Base-by-base conservation (phyloP, 495 filamentous ascomycete genomes). In the Penicillium dipodomyicola region DNA sequence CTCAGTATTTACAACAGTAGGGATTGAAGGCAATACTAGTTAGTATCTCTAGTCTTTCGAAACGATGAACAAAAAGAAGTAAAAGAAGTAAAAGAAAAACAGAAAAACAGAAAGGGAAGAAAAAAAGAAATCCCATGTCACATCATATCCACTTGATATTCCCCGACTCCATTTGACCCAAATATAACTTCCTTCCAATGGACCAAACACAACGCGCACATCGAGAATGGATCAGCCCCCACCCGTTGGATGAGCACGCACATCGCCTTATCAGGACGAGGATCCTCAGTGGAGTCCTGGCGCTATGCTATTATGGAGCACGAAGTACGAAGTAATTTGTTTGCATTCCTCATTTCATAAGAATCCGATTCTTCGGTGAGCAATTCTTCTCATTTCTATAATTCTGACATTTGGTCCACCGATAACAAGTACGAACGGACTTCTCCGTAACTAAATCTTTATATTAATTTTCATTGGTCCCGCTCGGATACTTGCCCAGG, bases 91-190 rank as follows among this genome's bases (percentile, higher is more conserved):
- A 45, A 9, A 29, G 9, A 8, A 33, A 20, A 20, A 20, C 1
- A 20, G 19, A 51, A 33, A 48, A 22, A 33, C 15, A 37, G 50
- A 52, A 20, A 14, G 27, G 10, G 8, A 35, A 5, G 12, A 3
- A 9, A 20, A 23, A 10, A 33, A 29, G n/a, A 23, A 47, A 47
- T 32, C 30, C 10, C 10, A 17, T 25, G 23, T 25, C 27, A 29
- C 27, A 47, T 29, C n/a, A 46, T 46, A 46, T 46, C 43, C 30
- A 33, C 30, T 33, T 33, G 30, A 33, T 61, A 66, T 61, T 57
- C 52, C 55, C 58, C 64, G 57, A 56, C 54, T 25, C 48, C 44
- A 40, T 54, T 35, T 11, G 41, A 35, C 37, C 44, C 49, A 52
- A 14, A 40, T 50, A 50, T 37, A 29, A n/a, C 23, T 15, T 12